Percentiles rank a stretch among this genome's conserved stretches.
These are phyloP conservation scores for Sporothrix luriei DNA, from an alignment of 2,329 filamentous ascomycete species.

Conservation along the genomic window DNA sequence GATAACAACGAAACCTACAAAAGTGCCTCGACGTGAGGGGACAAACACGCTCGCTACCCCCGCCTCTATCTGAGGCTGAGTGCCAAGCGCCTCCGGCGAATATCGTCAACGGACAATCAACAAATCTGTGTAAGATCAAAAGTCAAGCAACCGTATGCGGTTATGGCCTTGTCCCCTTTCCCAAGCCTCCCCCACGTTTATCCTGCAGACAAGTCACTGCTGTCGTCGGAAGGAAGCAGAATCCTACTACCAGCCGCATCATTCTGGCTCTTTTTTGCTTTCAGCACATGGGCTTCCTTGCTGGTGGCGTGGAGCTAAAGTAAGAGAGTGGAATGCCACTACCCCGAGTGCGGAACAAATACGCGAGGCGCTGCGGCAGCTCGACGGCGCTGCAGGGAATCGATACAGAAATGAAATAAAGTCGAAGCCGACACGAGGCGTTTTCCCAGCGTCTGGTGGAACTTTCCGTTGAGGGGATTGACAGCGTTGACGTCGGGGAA, in stretches of 20 bases:
- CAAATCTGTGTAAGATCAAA: not conserved
- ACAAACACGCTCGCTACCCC: not conserved
- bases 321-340: no score
- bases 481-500: not conserved
- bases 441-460: not conserved
- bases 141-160: not conserved
- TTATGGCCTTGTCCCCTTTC: not conserved
- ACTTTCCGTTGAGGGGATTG: not conserved
- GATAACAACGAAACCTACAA: not conserved
- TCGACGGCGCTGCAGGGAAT: not conserved
- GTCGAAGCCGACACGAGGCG: not conserved
- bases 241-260: constrained; percentile 14
- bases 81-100: not conserved
- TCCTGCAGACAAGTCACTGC: not conserved
- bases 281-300: not conserved
- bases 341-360: not conserved
- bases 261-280: not conserved
- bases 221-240: not conserved
- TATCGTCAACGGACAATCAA: not conserved
- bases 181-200: not conserved
- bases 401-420: not conserved
- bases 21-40: not conserved
- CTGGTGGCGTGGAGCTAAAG: constrained; percentile 11
- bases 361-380: constrained; percentile 8
- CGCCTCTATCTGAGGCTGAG: constrained; percentile 1